Base-by-base conservation (phyloP, 192 early-diverging fungal species). In the Allomyces macrogynus region DNA sequence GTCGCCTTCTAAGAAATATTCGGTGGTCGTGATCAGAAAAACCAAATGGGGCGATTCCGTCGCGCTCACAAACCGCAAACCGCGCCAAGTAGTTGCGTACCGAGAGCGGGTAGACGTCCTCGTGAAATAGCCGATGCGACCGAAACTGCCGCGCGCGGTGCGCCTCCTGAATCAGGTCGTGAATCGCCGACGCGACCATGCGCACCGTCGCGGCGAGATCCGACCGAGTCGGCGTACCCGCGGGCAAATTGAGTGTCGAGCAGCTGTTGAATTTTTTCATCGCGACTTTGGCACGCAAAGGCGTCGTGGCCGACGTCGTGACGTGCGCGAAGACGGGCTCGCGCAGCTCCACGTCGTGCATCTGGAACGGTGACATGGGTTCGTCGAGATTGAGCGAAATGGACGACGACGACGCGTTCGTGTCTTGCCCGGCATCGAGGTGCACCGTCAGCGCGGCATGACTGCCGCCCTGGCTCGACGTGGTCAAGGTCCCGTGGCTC, bases 101-200 rank as follows among this genome's bases (percentile, higher is more conserved):
- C 49, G 49, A 57, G 20, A 57, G 49, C 20, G 49, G 49, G 20
- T 20, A 57, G 1, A 57, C 16, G 20, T 57, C 49, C 49, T 57
- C 49, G 49, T 14, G 20, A 14, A 57, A 57, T 24, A 73, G 70
- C 22, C 72, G 24, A 26, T 70, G 67, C 1, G 72, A 70, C 12
- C 72, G 65, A 61, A 67, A 70, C n/a, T 69, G 67, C 40, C 71
- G 68, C 16, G 16, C 23, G 14, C 43, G 32, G n/a, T 73, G 72
- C 9, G 72, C 69, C 18, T 68, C 26, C 10, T 70, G 64, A 1
- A 73, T 65, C 43, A 71, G 70, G 60, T 70, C 69, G 57, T 68
- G 71, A 12, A 73, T 32, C 20, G 68, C 67, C 8, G 64, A 70
- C 0, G 72, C 69, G 23, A 73, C 72, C 49, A 57, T 14, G 16